Base-by-base conservation (phyloP, 441 rosid genomes). In the Oxalis stricta region DNA sequence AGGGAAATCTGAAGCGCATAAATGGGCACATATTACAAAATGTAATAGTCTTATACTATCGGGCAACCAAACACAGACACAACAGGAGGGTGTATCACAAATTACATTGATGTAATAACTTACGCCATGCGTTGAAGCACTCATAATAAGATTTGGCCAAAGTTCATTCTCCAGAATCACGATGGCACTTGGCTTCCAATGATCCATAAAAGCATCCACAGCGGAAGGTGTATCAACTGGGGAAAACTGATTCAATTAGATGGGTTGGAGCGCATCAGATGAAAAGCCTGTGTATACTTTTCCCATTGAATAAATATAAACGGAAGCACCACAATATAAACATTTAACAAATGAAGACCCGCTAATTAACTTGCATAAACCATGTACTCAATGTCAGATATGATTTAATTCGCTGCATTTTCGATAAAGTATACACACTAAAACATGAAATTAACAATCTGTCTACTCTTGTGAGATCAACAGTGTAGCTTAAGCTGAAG, bases 81-180 rank as follows among this genome's bases (percentile, higher is more conserved):
- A 40, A 38, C 21, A 36, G 5, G 10, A 5, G 17, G 33, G 17
- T 46, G 10, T n/a, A 47, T 35, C 20, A 23, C 3, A 23, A 23
- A 23, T 41, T 44, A 15, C 19, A 24, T 34, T 31, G 33, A 33
- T 18, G 23, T 44, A 40, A 57, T 43, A 51, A 82, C 75, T 69
- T 67, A 89, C 98, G 35, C 59, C 68, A 65, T 63, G 65, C 56
- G 58, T 61, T 18, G 94, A 64, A 67, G 94, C 79, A 51, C 46
- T 36, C 68, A 91, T 64, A 23, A 91, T 70, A 41, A 91, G 89
- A 61, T 91, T 91, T 21, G 96, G 98, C 94, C 96, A 91, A 18
- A 91, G 60, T 60, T 85, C 98, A 33, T 75, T 83, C 74, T 91
- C 98, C 75, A 91, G 46, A 41, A 91, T 47, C 41, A 91, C 35